A percentile compares a stretch with the other conserved stretches of the same genome.
Evolutionary conservation across 2,329 filamentous ascomycete genomes (phyloP).

Genomic region (Beauveria scarabaeidicola): DNA sequence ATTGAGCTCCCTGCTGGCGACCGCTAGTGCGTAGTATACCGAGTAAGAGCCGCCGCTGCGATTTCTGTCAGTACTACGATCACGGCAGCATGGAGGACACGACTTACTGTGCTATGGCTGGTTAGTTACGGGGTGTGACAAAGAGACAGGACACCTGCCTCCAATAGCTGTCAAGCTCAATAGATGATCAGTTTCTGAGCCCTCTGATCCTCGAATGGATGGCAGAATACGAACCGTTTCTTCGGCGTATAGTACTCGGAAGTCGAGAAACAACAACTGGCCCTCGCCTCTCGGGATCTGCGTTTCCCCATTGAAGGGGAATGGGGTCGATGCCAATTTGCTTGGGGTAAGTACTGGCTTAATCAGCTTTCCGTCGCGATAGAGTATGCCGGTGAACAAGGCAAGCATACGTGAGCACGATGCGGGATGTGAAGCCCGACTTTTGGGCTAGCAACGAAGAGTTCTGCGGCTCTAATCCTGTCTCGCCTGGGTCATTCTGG

Average conservation of each 20-base stretch:
- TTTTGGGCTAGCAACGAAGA: conserved; percentile 28
- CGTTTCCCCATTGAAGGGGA: conserved; percentile 76
- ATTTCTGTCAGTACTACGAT: conserved; percentile 6
- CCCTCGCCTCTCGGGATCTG: conserved; percentile 65
- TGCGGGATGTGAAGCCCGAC: conserved; percentile 43
- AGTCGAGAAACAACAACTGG: conserved; percentile 81
- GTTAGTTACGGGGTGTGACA: background rate
- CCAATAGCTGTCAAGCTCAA: conserved; percentile 39
- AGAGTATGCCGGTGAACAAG: background rate
- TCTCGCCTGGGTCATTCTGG: background rate
- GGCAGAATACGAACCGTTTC: conserved; percentile 56
- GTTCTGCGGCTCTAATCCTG: conserved; percentile 15
- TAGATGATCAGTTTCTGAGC: background rate
- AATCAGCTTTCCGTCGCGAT: background rate
- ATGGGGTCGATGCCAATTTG: conserved; percentile 93
- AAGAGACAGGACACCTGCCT: conserved; percentile 33
- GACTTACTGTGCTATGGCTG: conserved; percentile 29
- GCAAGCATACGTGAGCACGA: conserved; percentile 40
- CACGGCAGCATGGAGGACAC: background rate
- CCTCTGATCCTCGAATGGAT: background rate
- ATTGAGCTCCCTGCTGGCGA: conserved; percentile 83
- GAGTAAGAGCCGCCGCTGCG: conserved; percentile 76
- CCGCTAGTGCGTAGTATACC: conserved; percentile 87
- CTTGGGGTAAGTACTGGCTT: conserved; percentile 69
- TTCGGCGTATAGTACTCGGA: conserved; percentile 64